Conservation (phyloP, 2,329 filamentous ascomycete species). For the Nemania diffusa region DNA sequence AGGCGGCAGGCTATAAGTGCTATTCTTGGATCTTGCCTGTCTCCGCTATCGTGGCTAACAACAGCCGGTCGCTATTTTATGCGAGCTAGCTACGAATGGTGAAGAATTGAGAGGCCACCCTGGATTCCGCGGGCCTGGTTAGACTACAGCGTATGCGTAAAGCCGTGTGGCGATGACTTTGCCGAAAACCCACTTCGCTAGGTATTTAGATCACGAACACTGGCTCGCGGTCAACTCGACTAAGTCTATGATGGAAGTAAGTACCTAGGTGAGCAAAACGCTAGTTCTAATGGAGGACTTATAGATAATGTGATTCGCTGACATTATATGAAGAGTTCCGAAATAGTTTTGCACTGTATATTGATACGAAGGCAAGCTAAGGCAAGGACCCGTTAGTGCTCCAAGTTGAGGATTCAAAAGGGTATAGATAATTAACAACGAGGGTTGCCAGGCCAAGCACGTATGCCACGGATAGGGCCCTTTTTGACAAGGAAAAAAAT, state of each 20-base stretch:
- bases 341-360: neutral
- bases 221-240: neutral
- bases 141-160: conserved; percentile 3
- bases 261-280: neutral
- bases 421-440: neutral
- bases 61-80: neutral
- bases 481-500: neutral
- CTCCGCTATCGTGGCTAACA: conserved; percentile 31
- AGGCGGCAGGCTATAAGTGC: neutral
- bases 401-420: neutral
- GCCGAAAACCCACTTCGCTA: conserved; percentile 19
- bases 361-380: neutral
- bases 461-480: too few relatives aligned
- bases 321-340: neutral
- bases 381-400: neutral
- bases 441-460: neutral
- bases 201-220: neutral
- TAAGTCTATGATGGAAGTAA: neutral
- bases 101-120: neutral
- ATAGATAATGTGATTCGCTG: neutral
- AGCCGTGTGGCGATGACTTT: conserved; percentile 23
- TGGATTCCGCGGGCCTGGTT: conserved; percentile 1
- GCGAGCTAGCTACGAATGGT: conserved; percentile 3
- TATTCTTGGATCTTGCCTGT: conserved; percentile 30
- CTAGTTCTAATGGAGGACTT: neutral